These are phyloP conservation scores for Tympanopsis confertula DNA, from an alignment of 2,329 filamentous ascomycete genomes.

Conservation along the genomic window DNA sequence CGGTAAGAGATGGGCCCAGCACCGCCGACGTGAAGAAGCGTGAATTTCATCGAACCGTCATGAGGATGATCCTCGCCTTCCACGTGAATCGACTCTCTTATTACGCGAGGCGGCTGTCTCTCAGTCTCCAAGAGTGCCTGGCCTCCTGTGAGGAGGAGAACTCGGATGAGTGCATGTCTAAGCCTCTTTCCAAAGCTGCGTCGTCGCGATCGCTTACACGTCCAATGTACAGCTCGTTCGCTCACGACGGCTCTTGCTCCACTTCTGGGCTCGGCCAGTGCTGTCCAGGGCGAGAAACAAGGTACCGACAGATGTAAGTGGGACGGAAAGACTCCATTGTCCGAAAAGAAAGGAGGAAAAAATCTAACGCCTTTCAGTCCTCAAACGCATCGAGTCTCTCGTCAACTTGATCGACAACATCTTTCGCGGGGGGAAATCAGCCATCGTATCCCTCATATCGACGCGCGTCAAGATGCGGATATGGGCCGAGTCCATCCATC, in stretches of 20 bases:
- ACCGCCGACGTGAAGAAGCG: not conserved
- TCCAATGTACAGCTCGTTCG: no score
- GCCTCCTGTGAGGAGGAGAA: no score
- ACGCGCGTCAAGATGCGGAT: constrained; percentile 2
- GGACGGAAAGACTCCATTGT: no score
- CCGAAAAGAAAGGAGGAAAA: no score
- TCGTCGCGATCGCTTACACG: no score
- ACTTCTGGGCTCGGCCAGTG: no score
- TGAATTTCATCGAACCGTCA: not conserved
- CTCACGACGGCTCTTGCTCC: no score
- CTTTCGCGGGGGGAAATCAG: not conserved
- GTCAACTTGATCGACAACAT: not conserved
- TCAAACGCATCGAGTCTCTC: not conserved
- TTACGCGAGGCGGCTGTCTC: not conserved
- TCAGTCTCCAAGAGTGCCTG: not conserved
- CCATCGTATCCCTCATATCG: not conserved
- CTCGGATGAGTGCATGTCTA: no score
- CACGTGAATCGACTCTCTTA: no score
- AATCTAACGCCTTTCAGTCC: not conserved
- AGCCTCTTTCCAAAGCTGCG: no score
- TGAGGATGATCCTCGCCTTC: not conserved
- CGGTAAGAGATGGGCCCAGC: not conserved
- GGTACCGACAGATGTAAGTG: no score
- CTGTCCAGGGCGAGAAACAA: no score
- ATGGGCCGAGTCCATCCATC: constrained; percentile 7